phyloP scores from a whole-genome alignment of 805 yeast species.

The Sugiyamaella smithiae region DNA sequence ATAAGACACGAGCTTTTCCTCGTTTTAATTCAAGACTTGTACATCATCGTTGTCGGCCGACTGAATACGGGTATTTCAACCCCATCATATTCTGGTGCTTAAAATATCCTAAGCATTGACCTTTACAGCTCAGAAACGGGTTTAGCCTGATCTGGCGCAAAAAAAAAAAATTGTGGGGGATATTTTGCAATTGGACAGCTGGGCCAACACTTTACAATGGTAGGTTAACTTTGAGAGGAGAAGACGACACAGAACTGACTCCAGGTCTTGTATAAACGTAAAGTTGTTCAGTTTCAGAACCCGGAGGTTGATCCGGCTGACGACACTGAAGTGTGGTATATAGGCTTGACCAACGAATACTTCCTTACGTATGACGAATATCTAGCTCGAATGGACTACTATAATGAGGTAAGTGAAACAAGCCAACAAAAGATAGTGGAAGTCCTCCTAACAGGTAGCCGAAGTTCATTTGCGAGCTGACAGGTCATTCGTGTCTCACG shows the following conservation, averaged over 20 bases:
- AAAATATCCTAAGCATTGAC: too few relatives aligned
- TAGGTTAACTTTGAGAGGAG: too few relatives aligned
- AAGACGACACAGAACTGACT: too few relatives aligned
- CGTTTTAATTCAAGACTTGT: constrained; percentile 3
- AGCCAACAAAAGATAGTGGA: not conserved
- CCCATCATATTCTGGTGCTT: too few relatives aligned
- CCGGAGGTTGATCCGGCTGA: constrained; percentile 23
- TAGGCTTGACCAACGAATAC: constrained; percentile 87
- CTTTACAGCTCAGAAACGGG: too few relatives aligned
- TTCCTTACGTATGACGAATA: constrained; percentile 75
- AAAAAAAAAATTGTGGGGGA: too few relatives aligned
- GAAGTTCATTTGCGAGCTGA: constrained; percentile 91
- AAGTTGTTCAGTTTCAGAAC: constrained; percentile 24
- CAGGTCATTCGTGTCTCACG: constrained; percentile 89
- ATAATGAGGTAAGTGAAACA: constrained; percentile 28
- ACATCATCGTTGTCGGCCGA: constrained; percentile 1
- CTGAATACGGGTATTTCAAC: not conserved
- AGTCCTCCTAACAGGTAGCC: constrained; percentile 32
- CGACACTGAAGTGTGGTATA: constrained; percentile 69
- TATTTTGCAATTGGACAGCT: too few relatives aligned
- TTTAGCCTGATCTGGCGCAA: too few relatives aligned
- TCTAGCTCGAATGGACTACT: constrained; percentile 42
- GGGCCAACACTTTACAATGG: too few relatives aligned
- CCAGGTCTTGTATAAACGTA: constrained; percentile 40
- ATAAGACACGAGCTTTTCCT: constrained; percentile 6